Conservation (phyloP, 2,329 filamentous ascomycete genomes). For the Biscogniauxia sp. region DNA sequence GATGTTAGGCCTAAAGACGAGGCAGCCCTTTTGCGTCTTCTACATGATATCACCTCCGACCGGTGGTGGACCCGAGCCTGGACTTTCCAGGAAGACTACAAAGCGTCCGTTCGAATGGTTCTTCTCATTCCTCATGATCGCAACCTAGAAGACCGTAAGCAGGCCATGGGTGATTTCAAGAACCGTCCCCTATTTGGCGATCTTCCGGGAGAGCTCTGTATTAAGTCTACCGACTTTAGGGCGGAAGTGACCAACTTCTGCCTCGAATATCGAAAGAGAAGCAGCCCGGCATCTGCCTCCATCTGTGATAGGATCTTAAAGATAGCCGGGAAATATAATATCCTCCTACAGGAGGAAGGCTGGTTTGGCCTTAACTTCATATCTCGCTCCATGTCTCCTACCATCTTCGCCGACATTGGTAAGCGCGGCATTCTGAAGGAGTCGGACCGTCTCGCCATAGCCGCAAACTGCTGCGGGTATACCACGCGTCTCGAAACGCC, state of each 20-base stretch:
- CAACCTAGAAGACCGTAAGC: constrained; percentile 25
- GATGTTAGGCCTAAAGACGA: constrained; percentile 21
- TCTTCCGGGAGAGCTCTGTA: constrained; percentile 26
- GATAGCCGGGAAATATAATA: constrained; percentile 28
- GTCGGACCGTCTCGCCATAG: constrained; percentile 31
- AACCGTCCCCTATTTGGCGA: constrained; percentile 19
- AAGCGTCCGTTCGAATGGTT: constrained; percentile 26
- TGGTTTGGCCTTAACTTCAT: constrained; percentile 10
- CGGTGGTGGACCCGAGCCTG: constrained; percentile 31
- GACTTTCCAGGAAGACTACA: constrained; percentile 32
- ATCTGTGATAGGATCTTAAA: constrained; percentile 26
- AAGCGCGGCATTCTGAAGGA: constrained; percentile 23
- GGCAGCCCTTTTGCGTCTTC: constrained; percentile 20
- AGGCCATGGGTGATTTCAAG: constrained; percentile 9
- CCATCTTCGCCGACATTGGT: constrained; percentile 26
- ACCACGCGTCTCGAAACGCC: constrained; percentile 24
- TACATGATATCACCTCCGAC: constrained; percentile 27
- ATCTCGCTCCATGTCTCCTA: constrained; percentile 30
- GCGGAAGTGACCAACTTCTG: constrained; percentile 27
- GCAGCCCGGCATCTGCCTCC: constrained; percentile 11
- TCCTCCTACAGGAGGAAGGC: constrained; percentile 25
- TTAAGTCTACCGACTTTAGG: constrained; percentile 27
- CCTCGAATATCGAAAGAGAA: constrained; percentile 21
- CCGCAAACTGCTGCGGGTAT: constrained; percentile 30
- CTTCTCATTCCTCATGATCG: constrained; percentile 28